Evolutionary conservation across 768 basidiomycete species (phyloP).

Genomic region (Scleroderma citrinum): DNA sequence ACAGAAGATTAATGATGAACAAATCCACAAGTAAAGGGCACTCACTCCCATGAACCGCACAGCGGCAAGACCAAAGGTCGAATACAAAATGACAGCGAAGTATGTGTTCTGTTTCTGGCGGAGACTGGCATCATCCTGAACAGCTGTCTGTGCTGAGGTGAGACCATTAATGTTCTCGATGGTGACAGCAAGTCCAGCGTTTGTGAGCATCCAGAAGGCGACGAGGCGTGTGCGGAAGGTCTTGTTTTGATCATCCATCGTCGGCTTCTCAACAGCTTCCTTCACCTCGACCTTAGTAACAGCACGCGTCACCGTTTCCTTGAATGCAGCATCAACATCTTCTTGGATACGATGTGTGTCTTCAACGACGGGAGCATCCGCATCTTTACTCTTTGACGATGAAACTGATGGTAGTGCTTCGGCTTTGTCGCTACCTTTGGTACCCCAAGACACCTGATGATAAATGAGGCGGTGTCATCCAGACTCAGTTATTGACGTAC

Average conservation of each 20-base stretch:
- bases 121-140: conserved; percentile 37
- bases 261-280: conserved; percentile 71
- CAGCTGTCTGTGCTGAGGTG: conserved; percentile 31
- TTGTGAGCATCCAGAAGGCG: conserved; percentile 72
- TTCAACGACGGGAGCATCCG: conserved; percentile 75
- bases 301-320: conserved; percentile 85
- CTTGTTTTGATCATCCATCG: conserved; percentile 83
- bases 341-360: conserved; percentile 78
- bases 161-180: conserved; percentile 74
- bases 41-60: conserved; percentile 75
- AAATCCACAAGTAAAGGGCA: conserved; percentile 9
- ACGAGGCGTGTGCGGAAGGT: conserved; percentile 91
- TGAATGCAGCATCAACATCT: conserved; percentile 88
- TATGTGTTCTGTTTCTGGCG: conserved; percentile 52
- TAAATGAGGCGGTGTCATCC: background rate
- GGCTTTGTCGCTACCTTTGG: conserved; percentile 91
- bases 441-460: conserved; percentile 82
- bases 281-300: conserved; percentile 66
- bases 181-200: conserved; percentile 64
- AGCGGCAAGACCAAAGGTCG: conserved; percentile 66
- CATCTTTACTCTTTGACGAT: conserved; percentile 73
- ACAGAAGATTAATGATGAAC: conserved; percentile 4
- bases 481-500: conserved; percentile 33
- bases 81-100: conserved; percentile 74
- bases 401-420: conserved; percentile 87